Evolutionary conservation across 371 early-diverging fungal genomes (phyloP), one percentile per base, ranked within the genome.

Genomic region (Apophysomyces variabilis): DNA sequence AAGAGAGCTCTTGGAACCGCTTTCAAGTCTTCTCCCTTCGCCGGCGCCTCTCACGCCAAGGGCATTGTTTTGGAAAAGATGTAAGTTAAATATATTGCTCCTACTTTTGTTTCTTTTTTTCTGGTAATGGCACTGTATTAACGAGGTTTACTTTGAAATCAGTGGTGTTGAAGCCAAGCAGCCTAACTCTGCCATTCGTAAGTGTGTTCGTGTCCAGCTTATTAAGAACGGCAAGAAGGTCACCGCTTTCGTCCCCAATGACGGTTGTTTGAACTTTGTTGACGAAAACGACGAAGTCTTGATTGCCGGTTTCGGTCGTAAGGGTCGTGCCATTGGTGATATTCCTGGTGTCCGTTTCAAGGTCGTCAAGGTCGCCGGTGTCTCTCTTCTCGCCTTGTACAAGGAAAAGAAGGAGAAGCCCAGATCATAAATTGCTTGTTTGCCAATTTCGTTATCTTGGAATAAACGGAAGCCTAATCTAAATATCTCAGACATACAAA

Each of bases 111-210:
- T 45, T 5, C 4, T 13, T 13, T 6, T 13, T 4, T 6, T n/a
- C 37, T 13, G 13, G 7, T 5, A 26, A 26, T 26, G 26, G 1
- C 1, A 2, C 2, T 26, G 26, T 26, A 26, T 26, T 26, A 13
- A 62, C 36, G 47, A 14, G 32, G 44, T 26, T 64, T 9, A 26
- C 39, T 16, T 54, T 44, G 35, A 67, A 71, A 13, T 45, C 65
- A 95, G 94, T 87, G 99, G 99, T 93, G 97, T 99, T 74, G 99
- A 99, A 90, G 99, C 99, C 75, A 99, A 99, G 89, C 99, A 99
- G 90, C 99, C 99, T 76, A 99, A 99, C 96, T 99, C 99, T 86
- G 99, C 99, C 77, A 98, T 99, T 89, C 97, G 99, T 90, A 99
- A 99, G 92, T 99, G 98, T 88, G 99, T 99, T 70, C 96, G 99